Evolutionary conservation across 129 eudicot genomes (phyloP).

Genomic region (Mikania micrantha): DNA sequence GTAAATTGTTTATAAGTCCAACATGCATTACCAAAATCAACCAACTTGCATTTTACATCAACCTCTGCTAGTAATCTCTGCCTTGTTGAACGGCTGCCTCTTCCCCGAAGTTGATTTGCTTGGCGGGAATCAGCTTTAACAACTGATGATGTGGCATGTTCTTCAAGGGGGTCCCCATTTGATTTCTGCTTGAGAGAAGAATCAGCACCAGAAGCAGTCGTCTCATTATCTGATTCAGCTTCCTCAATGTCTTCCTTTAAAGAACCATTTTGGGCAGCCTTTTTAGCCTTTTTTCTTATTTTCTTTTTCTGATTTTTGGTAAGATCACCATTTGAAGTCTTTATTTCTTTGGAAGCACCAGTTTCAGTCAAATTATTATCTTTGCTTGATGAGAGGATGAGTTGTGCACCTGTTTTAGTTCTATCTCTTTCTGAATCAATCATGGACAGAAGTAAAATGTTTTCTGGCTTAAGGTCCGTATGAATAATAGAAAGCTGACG

Average conservation of each 20-base stretch:
- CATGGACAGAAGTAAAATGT: conserved; percentile 69
- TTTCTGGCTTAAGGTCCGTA: conserved; percentile 92
- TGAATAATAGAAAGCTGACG: conserved; percentile 84
- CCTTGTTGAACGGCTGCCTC: conserved; percentile 59
- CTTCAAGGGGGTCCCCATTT: conserved; percentile 37
- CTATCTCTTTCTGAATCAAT: conserved; percentile 72
- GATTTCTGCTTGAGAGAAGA: conserved; percentile 31
- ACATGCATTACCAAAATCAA: conserved; percentile 94
- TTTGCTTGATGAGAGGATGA: conserved; percentile 48
- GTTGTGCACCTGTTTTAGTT: conserved; percentile 57
- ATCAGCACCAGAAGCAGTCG: conserved; percentile 31
- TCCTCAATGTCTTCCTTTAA: conserved; percentile 50
- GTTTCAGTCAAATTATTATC: conserved; percentile 37
- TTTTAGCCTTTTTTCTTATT: conserved; percentile 63
- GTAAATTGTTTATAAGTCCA: conserved; percentile 94
- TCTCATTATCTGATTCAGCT: conserved; percentile 34
- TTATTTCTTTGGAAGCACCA: conserved; percentile 38
- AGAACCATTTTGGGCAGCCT: conserved; percentile 52
- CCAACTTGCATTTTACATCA: conserved; percentile 76
- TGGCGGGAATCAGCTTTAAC: conserved; percentile 26
- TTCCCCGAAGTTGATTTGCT: conserved; percentile 39
- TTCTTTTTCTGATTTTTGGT: conserved; percentile 85
- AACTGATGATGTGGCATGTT: conserved; percentile 17
- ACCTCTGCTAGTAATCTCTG: conserved; percentile 52
- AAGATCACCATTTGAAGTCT: conserved; percentile 40